A percentile compares a stretch with the other conserved stretches of the same genome.
These are phyloP conservation scores for Phytomonas francai DNA, from an alignment of 208 protist genomes.

Conservation along the genomic window DNA sequence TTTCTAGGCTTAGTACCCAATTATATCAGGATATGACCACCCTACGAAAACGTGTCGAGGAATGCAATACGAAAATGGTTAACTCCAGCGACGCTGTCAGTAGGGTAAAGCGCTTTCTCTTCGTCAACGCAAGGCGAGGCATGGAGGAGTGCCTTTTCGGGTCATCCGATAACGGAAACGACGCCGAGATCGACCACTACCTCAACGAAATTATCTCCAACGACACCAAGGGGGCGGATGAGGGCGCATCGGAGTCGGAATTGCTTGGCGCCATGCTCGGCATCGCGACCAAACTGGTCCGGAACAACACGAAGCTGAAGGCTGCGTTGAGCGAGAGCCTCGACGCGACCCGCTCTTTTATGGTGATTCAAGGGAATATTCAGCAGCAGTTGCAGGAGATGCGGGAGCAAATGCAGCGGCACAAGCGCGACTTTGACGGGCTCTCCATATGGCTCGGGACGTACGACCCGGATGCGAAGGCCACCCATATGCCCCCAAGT, in stretches of 20 bases:
- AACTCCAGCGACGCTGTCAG: slow-evolving; percentile 13
- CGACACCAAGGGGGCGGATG: background rate
- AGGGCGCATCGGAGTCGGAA: slow-evolving; percentile 9
- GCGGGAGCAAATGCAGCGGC: slow-evolving; percentile 11
- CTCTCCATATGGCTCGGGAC: slow-evolving; percentile 26
- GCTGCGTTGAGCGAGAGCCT: slow-evolving; percentile 14
- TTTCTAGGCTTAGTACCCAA: slow-evolving; percentile 21
- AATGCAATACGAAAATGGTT: slow-evolving; percentile 9
- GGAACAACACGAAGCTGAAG: slow-evolving; percentile 22
- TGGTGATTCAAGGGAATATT: slow-evolving; percentile 8
- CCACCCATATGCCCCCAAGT: background rate
- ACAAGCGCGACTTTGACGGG: slow-evolving; percentile 23
- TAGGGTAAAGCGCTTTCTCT: slow-evolving; percentile 21
- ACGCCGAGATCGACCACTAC: slow-evolving; percentile 7
- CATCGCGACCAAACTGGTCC: slow-evolving; percentile 16
- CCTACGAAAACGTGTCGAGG: slow-evolving; percentile 11
- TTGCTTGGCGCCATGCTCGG: slow-evolving; percentile 21
- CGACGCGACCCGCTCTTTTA: slow-evolving; percentile 5
- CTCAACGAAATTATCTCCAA: background rate
- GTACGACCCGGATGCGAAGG: slow-evolving; percentile 12
- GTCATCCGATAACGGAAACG: background rate
- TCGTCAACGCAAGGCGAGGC: slow-evolving; percentile 13
- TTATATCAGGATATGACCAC: slow-evolving; percentile 16
- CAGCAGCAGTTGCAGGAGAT: slow-evolving; percentile 17
- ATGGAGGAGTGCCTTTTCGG: slow-evolving; percentile 19